Percentiles rank a stretch among this genome's conserved stretches.
phyloP scores from a whole-genome alignment of 306 rosid genomes.

The Fragaria iinumae region DNA sequence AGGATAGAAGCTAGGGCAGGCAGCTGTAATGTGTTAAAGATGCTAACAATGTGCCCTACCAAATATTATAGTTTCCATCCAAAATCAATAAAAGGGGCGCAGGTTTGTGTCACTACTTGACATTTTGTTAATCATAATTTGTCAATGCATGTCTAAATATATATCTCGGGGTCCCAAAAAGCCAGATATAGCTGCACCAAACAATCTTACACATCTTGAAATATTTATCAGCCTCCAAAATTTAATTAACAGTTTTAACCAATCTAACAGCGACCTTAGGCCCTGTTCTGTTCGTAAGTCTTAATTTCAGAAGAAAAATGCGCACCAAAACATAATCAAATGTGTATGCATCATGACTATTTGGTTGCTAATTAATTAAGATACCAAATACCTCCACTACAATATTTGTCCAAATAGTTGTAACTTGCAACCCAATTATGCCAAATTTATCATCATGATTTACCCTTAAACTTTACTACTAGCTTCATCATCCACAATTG shows the following conservation, averaged over 20 bases:
- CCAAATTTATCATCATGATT: background rate
- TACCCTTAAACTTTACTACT: slow-evolving; percentile 20
- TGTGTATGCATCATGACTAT: background rate
- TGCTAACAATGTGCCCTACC: background rate
- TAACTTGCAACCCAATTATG: background rate
- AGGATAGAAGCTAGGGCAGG: background rate
- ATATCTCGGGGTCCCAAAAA: background rate
- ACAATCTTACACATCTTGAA: background rate
- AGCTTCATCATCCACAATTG: slow-evolving; percentile 5
- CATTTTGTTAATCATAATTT: background rate
- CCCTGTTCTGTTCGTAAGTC: background rate
- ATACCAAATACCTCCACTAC: slow-evolving; percentile 6
- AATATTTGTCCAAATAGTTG: background rate
- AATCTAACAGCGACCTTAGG: background rate
- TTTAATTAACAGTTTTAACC: background rate
- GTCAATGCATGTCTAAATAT: background rate
- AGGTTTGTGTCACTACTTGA: slow-evolving; percentile 6
- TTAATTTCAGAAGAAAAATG: background rate
- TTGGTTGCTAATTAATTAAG: background rate
- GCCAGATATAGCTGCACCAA: slow-evolving; percentile 13
- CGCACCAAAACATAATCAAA: background rate
- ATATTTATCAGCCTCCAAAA: background rate
- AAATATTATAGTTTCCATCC: background rate
- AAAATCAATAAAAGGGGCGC: slow-evolving; percentile 24
- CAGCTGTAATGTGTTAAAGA: background rate